Evolutionary conservation across 164 flowering plant species (phyloP), one percentile per base, ranked within the genome.

Genomic region (Echeveria elegans): DNA sequence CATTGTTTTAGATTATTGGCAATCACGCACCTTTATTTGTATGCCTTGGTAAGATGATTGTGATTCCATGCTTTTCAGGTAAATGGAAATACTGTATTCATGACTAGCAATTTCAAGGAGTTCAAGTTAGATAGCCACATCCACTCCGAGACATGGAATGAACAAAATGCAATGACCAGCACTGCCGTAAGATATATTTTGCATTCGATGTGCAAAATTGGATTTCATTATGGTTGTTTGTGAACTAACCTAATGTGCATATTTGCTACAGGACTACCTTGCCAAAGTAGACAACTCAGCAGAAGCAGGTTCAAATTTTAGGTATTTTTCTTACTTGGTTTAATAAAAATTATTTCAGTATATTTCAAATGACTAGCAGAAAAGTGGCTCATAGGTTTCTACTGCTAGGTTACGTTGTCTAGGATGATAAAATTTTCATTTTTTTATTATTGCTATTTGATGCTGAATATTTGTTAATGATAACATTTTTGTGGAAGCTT

Each of bases 51-150:
- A 26, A 19, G n/a, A 56, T 5, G 1, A 28, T 56, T 15, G n/a
- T 10, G 28, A 59, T 2, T 32, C 24, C 38, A 14, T 59, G 19
- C 15, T 43, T 73, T 74, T 72, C 83, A 95, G 99, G 99, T 95
- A 68, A 92, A 92, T 77, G 99, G 99, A 32, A 87, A 95, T 73
- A 79, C 97, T 53, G 60, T 86, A 79, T 95, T 90, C 73, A 80
- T 87, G 88, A 92, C 87, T 6, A 80, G 96, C n/a, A 79, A 73
- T 72, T 95, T 95, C 71, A 82, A 79, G 73, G 96, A 89, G 72
- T 95, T 92, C 77, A 87, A 82, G 77, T 77, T 84, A 66, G 97
- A 88, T 72, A 80, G 75, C 76, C 82, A 81, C 47, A 59, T 70
- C 66, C 81, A 12, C 28, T 56, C 71, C 76, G 77, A 72, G 24